These are phyloP conservation scores for Cucumis cinereus DNA, from an alignment of 306 rosid species.

Conservation along the genomic window DNA sequence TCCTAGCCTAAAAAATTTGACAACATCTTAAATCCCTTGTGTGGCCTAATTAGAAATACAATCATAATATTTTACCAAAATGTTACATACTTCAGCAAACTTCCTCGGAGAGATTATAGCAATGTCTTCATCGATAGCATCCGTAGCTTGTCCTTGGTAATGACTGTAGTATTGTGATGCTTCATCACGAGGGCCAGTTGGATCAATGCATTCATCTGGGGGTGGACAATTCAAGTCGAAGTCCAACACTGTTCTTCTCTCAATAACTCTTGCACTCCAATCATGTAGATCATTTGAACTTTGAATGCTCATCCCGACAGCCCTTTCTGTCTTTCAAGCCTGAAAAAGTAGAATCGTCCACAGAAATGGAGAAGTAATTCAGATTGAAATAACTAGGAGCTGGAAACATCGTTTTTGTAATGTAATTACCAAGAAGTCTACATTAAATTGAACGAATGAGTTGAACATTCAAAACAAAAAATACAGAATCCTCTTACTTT, in stretches of 20 bases:
- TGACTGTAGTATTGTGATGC: neutral
- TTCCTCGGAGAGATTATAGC: slow-evolving; percentile 7
- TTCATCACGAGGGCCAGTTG: neutral
- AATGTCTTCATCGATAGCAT: neutral
- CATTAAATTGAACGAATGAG: neutral
- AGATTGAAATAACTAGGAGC: neutral
- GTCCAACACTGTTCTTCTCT: neutral
- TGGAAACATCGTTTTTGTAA: neutral
- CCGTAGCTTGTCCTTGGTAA: neutral
- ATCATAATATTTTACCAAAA: neutral
- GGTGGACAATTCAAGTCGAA: slow-evolving; percentile 6
- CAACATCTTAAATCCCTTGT: neutral
- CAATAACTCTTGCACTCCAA: slow-evolving; percentile 1
- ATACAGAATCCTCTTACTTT: neutral
- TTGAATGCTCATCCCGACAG: slow-evolving; percentile 4
- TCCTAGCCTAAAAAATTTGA: slow-evolving; percentile 5
- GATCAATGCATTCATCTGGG: slow-evolving; percentile 3
- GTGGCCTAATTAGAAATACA: neutral
- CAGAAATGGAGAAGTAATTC: neutral
- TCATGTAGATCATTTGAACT: neutral
- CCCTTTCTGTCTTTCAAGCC: neutral
- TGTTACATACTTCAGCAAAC: slow-evolving; percentile 7
- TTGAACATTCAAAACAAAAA: neutral
- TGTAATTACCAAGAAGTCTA: neutral
- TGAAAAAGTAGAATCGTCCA: neutral